These are phyloP conservation scores for Amoebophrya sp. DNA, from an alignment of 169 alveolate species.

Conservation along the genomic window DNA sequence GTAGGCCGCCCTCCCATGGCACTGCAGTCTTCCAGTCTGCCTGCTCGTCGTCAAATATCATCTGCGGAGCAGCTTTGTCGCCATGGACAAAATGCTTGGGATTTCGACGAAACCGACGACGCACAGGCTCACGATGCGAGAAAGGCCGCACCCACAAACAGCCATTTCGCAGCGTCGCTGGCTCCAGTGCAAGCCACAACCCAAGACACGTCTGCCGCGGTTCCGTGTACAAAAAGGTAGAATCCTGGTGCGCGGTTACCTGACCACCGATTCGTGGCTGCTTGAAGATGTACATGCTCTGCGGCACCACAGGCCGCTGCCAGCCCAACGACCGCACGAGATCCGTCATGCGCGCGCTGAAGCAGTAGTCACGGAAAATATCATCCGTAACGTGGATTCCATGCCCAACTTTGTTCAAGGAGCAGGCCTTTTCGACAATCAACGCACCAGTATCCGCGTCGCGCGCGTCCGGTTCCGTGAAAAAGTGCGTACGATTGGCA, in stretches of 20 bases:
- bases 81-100: background rate
- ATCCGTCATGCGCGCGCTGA: slow-evolving; percentile 37
- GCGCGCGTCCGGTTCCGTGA: slow-evolving; percentile 31
- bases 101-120: background rate
- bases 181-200: background rate
- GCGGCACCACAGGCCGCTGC: slow-evolving; percentile 47
- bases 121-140: background rate
- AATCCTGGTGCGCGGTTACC: slow-evolving; percentile 51
- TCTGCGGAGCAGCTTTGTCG: background rate
- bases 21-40: background rate
- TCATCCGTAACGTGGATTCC: slow-evolving; percentile 46
- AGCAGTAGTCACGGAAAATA: slow-evolving; percentile 44
- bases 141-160: slow-evolving; percentile 8
- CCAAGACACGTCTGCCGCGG: slow-evolving; percentile 28
- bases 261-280: slow-evolving; percentile 49
- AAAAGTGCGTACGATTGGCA: slow-evolving; percentile 43
- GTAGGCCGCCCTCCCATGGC: background rate
- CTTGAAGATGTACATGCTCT: slow-evolving; percentile 53
- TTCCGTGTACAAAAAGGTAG: slow-evolving; percentile 43
- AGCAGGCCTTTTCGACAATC: no score
- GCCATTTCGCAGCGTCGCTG: background rate
- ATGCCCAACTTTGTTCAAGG: slow-evolving; percentile 44
- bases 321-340: slow-evolving; percentile 49
- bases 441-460: slow-evolving; percentile 13
- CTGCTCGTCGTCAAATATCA: background rate